Evolutionary conservation across 345 rosid genomes (phyloP).

Genomic region (Ceriops decandra): DNA sequence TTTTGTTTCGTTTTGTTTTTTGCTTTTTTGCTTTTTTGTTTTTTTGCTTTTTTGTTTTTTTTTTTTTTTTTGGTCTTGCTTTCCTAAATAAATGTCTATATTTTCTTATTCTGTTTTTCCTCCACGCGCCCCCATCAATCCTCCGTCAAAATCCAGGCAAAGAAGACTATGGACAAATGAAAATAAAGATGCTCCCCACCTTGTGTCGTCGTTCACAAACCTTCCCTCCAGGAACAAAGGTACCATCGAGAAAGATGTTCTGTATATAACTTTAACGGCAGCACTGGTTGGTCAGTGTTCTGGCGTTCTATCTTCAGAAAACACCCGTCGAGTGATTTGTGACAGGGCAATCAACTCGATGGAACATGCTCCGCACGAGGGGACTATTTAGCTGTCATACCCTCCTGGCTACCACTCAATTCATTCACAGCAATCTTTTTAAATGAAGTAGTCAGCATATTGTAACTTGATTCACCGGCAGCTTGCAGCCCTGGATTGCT

Average conservation of each 20-base stretch:
- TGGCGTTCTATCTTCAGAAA: conserved; percentile 5
- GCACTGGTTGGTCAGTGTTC: conserved; percentile 9
- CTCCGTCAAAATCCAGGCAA: no score
- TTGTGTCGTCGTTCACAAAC: neutral
- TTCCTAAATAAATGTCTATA: neutral
- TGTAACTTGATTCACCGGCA: conserved; percentile 19
- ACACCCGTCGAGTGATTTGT: conserved; percentile 10
- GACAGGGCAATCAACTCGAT: neutral
- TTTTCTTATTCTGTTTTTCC: conserved; percentile 22
- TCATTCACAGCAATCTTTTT: conserved; percentile 36
- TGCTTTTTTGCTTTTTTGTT: no score
- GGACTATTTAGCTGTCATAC: neutral
- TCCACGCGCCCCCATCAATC: conserved; percentile 23
- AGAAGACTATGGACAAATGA: conserved; percentile 1
- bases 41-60: no score
- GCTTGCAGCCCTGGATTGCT: conserved; percentile 26
- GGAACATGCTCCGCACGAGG: conserved; percentile 5
- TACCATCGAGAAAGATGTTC: conserved; percentile 10
- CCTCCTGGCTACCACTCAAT: conserved; percentile 15
- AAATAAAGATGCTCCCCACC: conserved; percentile 11
- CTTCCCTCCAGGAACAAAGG: conserved; percentile 8
- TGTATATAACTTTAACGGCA: neutral
- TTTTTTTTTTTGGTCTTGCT: no score
- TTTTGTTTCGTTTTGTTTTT: neutral
- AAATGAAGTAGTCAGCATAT: conserved; percentile 30